Base-by-base conservation (phyloP, 768 basidiomycete genomes). In the Cantharellus anzutake region DNA sequence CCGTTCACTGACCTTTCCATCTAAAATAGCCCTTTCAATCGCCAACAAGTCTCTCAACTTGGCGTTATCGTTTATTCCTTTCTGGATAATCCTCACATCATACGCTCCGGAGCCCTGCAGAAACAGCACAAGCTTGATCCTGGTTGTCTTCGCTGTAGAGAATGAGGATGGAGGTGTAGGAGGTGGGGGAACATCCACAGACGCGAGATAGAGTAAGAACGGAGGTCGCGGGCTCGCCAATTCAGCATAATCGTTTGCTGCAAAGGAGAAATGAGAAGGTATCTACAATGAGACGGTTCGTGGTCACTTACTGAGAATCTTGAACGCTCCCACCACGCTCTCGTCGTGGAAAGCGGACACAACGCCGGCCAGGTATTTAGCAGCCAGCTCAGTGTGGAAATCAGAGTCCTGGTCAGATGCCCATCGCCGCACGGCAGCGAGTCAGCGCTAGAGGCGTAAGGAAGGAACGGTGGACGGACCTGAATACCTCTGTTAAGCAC, bases 61-160 rank as follows among this genome's bases (percentile, higher is more conserved):
- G 20, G 20, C 20, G 14, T 11, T 11, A 41, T 76, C 73, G 60
- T 73, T 73, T 3, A 74, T 72, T 2, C 89, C 67, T 41, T 72
- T 65, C 11, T 73, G 73, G 2, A 84, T 70, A 0, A 62, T 56
- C 2, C 71, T 68, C 1, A 79, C 72, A 66, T 90, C 82, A 65
- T 86, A 90, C 3, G 80, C 69, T 2, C 74, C 72, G 1, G 86
- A 89, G 3, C 82, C 82, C 64, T 92, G 85, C 0, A 97, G 74
- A 65, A 91, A 83, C 2, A 94, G 72, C n/a, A 83, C 72, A 0
- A 80, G 74, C 68, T 86, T 88, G 63, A 94, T 75, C 35, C 44
- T 11, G 44, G 44, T 29, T 11, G 44, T 48, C 44, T 48, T 48
- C 11, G 44, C 44, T 29, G 11, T 29, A 11, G 44, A 48, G 44